phyloP scores from a whole-genome alignment of 177 flowering plant genomes.

The Vitis hybrid region DNA sequence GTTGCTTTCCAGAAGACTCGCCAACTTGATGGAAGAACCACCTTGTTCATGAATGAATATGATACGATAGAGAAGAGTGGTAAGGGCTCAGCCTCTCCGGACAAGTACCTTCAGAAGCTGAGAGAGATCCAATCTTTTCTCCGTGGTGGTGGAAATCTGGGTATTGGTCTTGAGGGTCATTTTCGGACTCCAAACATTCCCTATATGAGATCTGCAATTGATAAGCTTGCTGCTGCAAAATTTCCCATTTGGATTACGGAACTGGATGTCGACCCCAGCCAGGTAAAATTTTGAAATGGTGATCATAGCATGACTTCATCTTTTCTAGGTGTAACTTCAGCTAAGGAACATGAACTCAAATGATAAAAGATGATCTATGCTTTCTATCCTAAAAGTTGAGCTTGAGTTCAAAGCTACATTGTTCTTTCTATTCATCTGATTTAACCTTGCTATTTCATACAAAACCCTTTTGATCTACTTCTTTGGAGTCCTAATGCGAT shows the following conservation, averaged over 20 bases:
- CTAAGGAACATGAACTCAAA: no score
- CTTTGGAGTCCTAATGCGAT: no score
- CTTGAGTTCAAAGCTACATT: no score
- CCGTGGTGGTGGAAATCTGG: slow-evolving; percentile 3
- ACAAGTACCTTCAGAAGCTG: slow-evolving; percentile 30
- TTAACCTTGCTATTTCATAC: no score
- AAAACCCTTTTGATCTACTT: no score
- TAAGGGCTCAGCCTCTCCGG: slow-evolving; percentile 21
- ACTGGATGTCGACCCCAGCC: slow-evolving; percentile 32
- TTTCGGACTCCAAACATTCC: slow-evolving; percentile 35
- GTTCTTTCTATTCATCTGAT: no score
- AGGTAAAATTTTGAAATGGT: slow-evolving; percentile 19
- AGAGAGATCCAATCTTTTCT: slow-evolving; percentile 17
- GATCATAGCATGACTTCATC: no score
- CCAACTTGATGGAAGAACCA: slow-evolving; percentile 11
- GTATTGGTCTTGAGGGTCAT: slow-evolving; percentile 43
- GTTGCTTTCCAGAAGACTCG: slow-evolving; percentile 17
- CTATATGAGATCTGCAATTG: slow-evolving; percentile 45
- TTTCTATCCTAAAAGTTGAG: no score
- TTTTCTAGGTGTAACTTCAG: no score
- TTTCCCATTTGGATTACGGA: slow-evolving; percentile 53
- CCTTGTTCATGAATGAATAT: slow-evolving; percentile 49
- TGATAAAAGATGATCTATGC: no score
- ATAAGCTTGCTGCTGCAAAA: slow-evolving; percentile 30
- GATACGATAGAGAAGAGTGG: slow-evolving; percentile 37